Conservation (phyloP, 1,139 yeast genomes). For the Magnusiomyces clavatus region DNA sequence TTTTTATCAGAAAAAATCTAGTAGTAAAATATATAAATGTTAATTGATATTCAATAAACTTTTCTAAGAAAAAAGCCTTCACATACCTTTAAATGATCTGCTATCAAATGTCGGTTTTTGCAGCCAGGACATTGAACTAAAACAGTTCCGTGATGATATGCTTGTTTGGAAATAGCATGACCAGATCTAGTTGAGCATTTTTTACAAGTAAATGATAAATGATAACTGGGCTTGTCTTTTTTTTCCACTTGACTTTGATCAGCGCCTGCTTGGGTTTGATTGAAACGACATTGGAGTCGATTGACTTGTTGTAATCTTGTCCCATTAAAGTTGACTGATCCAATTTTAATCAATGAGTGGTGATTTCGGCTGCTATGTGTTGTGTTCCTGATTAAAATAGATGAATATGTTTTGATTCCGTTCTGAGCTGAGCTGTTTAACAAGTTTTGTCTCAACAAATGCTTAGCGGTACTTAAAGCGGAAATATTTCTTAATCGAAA, state of each 20-base stretch:
- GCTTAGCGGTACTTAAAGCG: too few relatives aligned
- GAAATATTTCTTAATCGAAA: too few relatives aligned
- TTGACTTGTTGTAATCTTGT: too few relatives aligned
- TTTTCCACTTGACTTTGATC: constrained; percentile 1
- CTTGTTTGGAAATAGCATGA: constrained; percentile 84
- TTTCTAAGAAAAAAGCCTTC: background rate
- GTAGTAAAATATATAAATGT: constrained; percentile 15
- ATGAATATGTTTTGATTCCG: too few relatives aligned
- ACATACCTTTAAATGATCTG: constrained; percentile 69
- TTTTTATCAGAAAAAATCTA: constrained; percentile 66
- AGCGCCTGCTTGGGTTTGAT: too few relatives aligned
- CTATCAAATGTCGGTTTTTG: constrained; percentile 78
- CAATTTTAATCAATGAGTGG: too few relatives aligned
- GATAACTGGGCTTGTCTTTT: constrained; percentile 55
- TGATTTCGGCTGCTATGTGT: too few relatives aligned
- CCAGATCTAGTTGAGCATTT: constrained; percentile 77
- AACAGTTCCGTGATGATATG: constrained; percentile 81
- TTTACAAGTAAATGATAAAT: constrained; percentile 91
- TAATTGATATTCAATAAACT: background rate
- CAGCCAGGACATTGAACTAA: constrained; percentile 90
- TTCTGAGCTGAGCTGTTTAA: too few relatives aligned
- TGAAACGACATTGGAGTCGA: too few relatives aligned
- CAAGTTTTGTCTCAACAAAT: too few relatives aligned
- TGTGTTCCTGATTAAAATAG: too few relatives aligned
- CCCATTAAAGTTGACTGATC: too few relatives aligned